Conservation (phyloP, 176 grass and related monocot genomes). For the Carex parvula region DNA sequence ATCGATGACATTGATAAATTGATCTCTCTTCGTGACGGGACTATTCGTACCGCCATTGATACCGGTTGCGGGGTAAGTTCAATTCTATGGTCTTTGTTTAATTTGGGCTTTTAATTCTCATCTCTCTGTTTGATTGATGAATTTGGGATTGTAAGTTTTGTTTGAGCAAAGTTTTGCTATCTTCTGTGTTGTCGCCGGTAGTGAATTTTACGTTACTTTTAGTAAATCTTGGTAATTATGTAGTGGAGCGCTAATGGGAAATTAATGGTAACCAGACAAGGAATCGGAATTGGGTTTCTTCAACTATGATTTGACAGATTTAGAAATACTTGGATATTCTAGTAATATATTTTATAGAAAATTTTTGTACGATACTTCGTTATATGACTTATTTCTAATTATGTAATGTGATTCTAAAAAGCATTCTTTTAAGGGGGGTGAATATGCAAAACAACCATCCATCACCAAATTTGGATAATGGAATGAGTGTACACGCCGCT, state of each 20-base stretch:
- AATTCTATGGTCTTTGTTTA: not conserved
- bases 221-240: slow-evolving; percentile 8
- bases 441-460: slow-evolving; percentile 12
- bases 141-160: not conserved
- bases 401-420: not conserved
- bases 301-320: not conserved
- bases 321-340: not conserved
- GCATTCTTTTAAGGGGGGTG: not conserved
- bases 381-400: not conserved
- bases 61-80: slow-evolving; percentile 83
- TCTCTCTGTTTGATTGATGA: slow-evolving; percentile 9
- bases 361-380: not conserved
- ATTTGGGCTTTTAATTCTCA: slow-evolving; percentile 17
- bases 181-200: not conserved
- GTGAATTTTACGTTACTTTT: not conserved
- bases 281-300: not conserved
- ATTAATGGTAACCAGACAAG: slow-evolving; percentile 7
- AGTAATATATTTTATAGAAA: not conserved
- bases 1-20: slow-evolving; percentile 77
- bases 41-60: slow-evolving; percentile 85
- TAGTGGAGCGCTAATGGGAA: not conserved
- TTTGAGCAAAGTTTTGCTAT: not conserved
- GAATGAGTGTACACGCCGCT: not conserved
- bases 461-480: not conserved
- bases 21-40: slow-evolving; percentile 70